phyloP scores from a whole-genome alignment of 345 rosid species.

The Xanthoceras sorbifolium region DNA sequence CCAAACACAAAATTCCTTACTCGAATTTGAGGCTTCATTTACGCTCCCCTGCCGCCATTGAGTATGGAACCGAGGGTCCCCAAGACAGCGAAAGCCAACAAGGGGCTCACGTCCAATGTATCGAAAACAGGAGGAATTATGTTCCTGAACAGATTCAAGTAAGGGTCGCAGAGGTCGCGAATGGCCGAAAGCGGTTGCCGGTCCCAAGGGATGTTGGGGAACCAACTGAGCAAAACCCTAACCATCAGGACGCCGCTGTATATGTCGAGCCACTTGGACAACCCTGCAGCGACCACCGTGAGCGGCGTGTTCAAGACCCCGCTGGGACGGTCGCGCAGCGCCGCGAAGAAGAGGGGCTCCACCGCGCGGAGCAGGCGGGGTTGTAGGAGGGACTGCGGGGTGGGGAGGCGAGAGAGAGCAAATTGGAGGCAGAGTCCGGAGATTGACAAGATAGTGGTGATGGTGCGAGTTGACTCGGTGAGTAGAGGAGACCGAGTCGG shows the following conservation, averaged over 20 bases:
- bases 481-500: slow-evolving; percentile 20
- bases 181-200: slow-evolving; percentile 81
- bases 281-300: slow-evolving; percentile 81
- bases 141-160: slow-evolving; percentile 82
- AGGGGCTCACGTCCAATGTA: slow-evolving; percentile 81
- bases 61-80: slow-evolving; percentile 75
- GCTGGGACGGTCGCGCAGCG: slow-evolving; percentile 48
- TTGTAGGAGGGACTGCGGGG: slow-evolving; percentile 31
- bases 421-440: slow-evolving; percentile 33
- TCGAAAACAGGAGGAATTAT: slow-evolving; percentile 78
- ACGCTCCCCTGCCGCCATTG: slow-evolving; percentile 44
- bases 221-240: slow-evolving; percentile 94
- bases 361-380: slow-evolving; percentile 22
- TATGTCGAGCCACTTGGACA: slow-evolving; percentile 86
- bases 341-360: slow-evolving; percentile 71
- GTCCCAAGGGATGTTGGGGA: slow-evolving; percentile 93
- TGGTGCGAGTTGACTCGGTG: slow-evolving; percentile 46
- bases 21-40: slow-evolving; percentile 12
- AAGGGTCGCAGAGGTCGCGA: slow-evolving; percentile 85
- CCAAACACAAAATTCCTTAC: neutral
- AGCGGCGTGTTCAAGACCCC: slow-evolving; percentile 70
- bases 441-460: slow-evolving; percentile 38
- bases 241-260: slow-evolving; percentile 90
- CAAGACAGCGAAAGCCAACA: slow-evolving; percentile 78
- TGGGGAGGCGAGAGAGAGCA: slow-evolving; percentile 25